Percentiles rank a stretch among this genome's conserved stretches.
phyloP scores from a whole-genome alignment of 2,329 filamentous ascomycete species.

The Colletotrichum agaves region DNA sequence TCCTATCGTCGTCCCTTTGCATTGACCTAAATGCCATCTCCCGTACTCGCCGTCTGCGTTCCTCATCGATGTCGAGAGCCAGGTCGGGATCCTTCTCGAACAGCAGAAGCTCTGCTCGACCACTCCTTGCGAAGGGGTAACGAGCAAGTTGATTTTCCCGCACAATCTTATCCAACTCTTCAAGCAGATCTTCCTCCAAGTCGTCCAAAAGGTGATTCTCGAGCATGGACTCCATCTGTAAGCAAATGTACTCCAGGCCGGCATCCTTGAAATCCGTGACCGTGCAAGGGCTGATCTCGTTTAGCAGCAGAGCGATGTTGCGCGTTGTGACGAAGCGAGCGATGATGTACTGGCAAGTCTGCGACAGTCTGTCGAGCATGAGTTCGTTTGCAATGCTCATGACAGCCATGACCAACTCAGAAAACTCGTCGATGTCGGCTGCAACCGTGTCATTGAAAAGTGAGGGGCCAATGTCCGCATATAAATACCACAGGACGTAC shows the following conservation, averaged over 20 bases:
- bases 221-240: slow-evolving; percentile 91
- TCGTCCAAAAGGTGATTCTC: slow-evolving; percentile 90
- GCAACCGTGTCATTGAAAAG: slow-evolving; percentile 83
- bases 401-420: slow-evolving; percentile 90
- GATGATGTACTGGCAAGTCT: slow-evolving; percentile 87
- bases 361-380: slow-evolving; percentile 91
- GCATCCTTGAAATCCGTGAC: slow-evolving; percentile 88
- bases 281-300: slow-evolving; percentile 85
- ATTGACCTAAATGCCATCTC: slow-evolving; percentile 77
- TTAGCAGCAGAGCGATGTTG: slow-evolving; percentile 87
- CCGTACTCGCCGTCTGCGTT: slow-evolving; percentile 75
- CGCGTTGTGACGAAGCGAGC: slow-evolving; percentile 86
- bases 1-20: slow-evolving; percentile 73
- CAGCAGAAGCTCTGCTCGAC: slow-evolving; percentile 73
- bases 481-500: slow-evolving; percentile 83
- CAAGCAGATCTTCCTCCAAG: slow-evolving; percentile 83
- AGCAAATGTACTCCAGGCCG: slow-evolving; percentile 88
- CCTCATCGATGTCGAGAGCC: slow-evolving; percentile 73
- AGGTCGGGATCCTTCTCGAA: slow-evolving; percentile 73
- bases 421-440: slow-evolving; percentile 81
- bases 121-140: slow-evolving; percentile 81
- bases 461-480: slow-evolving; percentile 82
- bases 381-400: slow-evolving; percentile 92
- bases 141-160: slow-evolving; percentile 83
- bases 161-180: slow-evolving; percentile 83